Conservation (phyloP, 768 basidiomycete genomes). For the Chalciporus sphaerocephalus region DNA sequence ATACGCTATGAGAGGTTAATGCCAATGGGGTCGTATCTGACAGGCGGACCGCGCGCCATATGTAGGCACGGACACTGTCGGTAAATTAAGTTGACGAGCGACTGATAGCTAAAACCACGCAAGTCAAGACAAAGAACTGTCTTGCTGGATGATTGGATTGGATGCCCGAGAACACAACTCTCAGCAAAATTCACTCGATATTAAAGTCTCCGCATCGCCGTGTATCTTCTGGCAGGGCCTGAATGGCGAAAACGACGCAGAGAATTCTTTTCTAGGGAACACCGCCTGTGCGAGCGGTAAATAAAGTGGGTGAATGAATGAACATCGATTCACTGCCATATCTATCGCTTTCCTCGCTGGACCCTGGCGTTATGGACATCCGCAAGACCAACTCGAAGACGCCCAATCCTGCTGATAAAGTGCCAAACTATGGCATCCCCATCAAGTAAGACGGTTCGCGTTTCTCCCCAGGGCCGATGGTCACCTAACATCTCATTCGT, state of each 20-base stretch:
- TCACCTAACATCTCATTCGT: neutral
- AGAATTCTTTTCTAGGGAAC: no score
- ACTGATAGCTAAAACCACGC: no score
- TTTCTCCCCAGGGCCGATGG: neutral
- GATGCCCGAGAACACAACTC: no score
- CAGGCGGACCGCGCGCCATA: no score
- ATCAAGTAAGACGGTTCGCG: constrained; percentile 14
- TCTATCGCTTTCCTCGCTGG: neutral
- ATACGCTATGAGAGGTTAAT: no score
- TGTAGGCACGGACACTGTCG: no score
- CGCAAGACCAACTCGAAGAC: constrained; percentile 17
- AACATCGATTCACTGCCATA: no score
- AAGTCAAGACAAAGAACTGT: no score
- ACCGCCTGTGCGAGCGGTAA: neutral
- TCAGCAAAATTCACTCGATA: neutral
- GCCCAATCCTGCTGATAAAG: constrained; percentile 13
- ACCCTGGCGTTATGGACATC: constrained; percentile 9
- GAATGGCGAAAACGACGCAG: constrained; percentile 23
- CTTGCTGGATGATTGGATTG: no score
- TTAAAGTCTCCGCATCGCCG: neutral
- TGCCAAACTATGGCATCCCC: constrained; percentile 27
- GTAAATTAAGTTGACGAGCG: no score
- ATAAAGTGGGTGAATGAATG: constrained; percentile 6
- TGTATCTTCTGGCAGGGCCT: neutral
- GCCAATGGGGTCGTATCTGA: no score